Evolutionary conservation across 495 filamentous ascomycete genomes (phyloP).

Genomic region (Glonium stellatum): DNA sequence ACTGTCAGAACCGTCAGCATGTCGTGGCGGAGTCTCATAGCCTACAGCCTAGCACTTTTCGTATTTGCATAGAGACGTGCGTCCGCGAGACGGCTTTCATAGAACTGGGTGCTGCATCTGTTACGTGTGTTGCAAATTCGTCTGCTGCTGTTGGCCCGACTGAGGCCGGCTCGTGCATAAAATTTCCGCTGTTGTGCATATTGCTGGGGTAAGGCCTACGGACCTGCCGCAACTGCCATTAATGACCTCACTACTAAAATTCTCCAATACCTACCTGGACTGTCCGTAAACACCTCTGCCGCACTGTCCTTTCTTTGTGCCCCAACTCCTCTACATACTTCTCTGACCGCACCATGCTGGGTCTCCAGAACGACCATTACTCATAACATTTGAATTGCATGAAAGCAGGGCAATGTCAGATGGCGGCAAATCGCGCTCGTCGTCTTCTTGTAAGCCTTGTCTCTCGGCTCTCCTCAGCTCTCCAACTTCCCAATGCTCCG

Average conservation of each 20-base stretch:
- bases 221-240: no score
- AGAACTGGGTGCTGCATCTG: background rate
- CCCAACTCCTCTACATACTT: background rate
- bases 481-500: background rate
- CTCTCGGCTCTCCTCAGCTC: background rate
- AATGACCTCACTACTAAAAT: background rate
- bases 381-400: slow-evolving; percentile 9
- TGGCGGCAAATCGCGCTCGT: slow-evolving; percentile 24
- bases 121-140: background rate
- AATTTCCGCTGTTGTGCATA: no score
- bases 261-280: background rate
- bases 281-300: background rate
- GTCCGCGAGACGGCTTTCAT: background rate
- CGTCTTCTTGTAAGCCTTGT: slow-evolving; percentile 26
- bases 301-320: no score
- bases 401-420: slow-evolving; percentile 27
- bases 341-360: slow-evolving; percentile 13
- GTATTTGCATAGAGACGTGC: background rate
- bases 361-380: background rate
- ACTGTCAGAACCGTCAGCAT: background rate
- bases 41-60: background rate
- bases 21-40: background rate
- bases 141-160: no score
- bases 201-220: no score
- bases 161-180: no score